These are phyloP conservation scores for Ceratocystis albifundus DNA, from an alignment of 2,329 filamentous ascomycete genomes.

Conservation along the genomic window DNA sequence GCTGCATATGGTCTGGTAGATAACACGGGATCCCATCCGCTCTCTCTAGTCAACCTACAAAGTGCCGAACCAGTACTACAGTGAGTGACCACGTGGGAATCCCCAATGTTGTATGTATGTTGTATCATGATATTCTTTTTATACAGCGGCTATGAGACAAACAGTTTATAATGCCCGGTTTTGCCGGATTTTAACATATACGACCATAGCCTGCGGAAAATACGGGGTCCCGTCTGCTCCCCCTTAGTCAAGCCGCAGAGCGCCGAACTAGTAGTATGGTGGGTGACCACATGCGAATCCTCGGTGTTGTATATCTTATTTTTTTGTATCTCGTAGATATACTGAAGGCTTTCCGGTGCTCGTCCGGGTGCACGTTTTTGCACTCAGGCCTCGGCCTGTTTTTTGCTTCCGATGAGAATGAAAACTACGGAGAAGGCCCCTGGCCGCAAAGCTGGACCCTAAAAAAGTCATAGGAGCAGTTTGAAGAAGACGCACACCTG, in stretches of 20 bases:
- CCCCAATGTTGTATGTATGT: not conserved
- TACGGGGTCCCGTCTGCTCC: slow-evolving; percentile 13
- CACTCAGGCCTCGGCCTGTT: not conserved
- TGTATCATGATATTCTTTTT: not conserved
- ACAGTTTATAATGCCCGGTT: not conserved
- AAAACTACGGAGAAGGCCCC: too few species aligned
- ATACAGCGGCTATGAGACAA: too few species aligned
- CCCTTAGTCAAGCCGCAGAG: slow-evolving; percentile 11
- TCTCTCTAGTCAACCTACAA: too few species aligned
- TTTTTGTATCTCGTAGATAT: not conserved
- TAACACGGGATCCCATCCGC: too few species aligned
- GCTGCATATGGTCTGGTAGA: too few species aligned
- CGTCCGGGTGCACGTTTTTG: not conserved
- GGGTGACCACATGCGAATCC: slow-evolving; percentile 12
- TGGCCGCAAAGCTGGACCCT: too few species aligned
- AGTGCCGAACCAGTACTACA: too few species aligned
- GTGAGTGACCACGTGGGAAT: too few species aligned
- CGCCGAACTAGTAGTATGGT: slow-evolving; percentile 11
- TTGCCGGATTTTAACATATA: not conserved
- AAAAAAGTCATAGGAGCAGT: too few species aligned
- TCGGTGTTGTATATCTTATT: not conserved
- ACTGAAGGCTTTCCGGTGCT: not conserved
- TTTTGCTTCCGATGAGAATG: too few species aligned
- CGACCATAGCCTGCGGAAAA: not conserved
- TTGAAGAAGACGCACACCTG: too few species aligned